Evolutionary conservation across 1,284 basidiomycete genomes (phyloP), one percentile per base, ranked within the genome.

Genomic region (Veloporphyrellus conicus): DNA sequence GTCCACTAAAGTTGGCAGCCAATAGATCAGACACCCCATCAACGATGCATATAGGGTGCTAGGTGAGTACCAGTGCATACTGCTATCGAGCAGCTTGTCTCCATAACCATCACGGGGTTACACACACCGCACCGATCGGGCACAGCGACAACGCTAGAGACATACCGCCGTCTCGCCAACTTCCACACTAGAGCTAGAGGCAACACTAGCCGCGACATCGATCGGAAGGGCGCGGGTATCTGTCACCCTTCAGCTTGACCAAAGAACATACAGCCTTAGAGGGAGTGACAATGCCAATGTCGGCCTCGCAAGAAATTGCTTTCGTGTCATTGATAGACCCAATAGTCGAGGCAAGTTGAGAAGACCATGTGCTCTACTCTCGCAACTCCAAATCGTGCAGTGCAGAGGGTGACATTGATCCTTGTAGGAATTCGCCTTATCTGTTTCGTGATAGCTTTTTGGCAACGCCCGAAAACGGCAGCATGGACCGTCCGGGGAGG

Each of bases 21-120:
- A 57, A 15, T 48, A 78, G 67, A 55, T 78, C 78, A 25, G 79
- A 68, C 51, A 81, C 78, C n/a, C 79, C 78, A 52, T 79, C 78
- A 33, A 77, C 65, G 20, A 78, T 76, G 28, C 78, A 79, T 43
- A 82, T 75, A 35, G 68, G 71, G 60, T 82, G 79, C 25, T 68
- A 54, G 40, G 62, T 41, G 55, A 80, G 74, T 23, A 74, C 69
- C 25, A 80, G 68, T 6, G 63, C n/a, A 71, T 67, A 28, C 81
- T 73, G 40, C 61, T 64, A 55, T 81, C 78, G 39, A 54, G 71
- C 53, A 69, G 78, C 62, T 79, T 73, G 22, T 66, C 70, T 37
- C 79, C 78, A 18, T 63, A 68, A 31, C 29, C 29, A 11, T 5
- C 6, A 31, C 29, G 4, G 14, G 29, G 3, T 11, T 31, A 11